Base-by-base conservation (phyloP, 2,329 filamentous ascomycete genomes). In the Madurella mycetomatis region DNA sequence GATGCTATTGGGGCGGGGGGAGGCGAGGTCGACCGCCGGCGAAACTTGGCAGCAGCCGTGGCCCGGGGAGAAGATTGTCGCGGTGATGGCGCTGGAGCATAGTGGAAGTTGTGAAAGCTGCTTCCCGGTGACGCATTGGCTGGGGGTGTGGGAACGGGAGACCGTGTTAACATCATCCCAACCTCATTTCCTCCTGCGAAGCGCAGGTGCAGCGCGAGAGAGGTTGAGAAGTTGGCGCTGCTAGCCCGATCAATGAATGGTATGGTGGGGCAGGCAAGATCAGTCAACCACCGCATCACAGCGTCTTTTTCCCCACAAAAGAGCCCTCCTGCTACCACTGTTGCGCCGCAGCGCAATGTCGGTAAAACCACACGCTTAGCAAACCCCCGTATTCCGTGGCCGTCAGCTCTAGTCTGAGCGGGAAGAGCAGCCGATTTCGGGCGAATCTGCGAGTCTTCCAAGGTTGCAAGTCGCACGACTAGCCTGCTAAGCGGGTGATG, bases 151-250 rank as follows among this genome's bases (percentile, higher is more conserved):
- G 77, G 71, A 62, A 77, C 71, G 57, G 79, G 78, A 65, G 79
- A 82, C 66, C 78, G 79, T 69, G 78, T 80, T 76, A 82, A 76
- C 80, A 83, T 83, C 74, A 70, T 80, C 73, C 70, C 70, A 70
- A 70, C 69, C 70, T 71, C 76, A 76, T 53, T 39, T 79, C 68
- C 70, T 78, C 68, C 65, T 67, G 63, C 47, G 53, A 59, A 55
- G 54, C 53, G 58, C 52, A 54, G 49, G 56, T 39, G 40, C 37
- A 47, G 30, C 43, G 43, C 55, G 16, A 25, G 34, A 50, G 31
- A 49, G 52, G 49, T 53, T 31, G 48, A 53, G 49, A 55, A 54
- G 53, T 59, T 47, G 31, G 51, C 50, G 57, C 53, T 46, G 51
- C 55, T 54, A 43, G 48, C 55, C 50, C 32, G 46, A 44, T 41